phyloP scores from a whole-genome alignment of 2,329 filamentous ascomycete genomes.

The Ustulina deusta region DNA sequence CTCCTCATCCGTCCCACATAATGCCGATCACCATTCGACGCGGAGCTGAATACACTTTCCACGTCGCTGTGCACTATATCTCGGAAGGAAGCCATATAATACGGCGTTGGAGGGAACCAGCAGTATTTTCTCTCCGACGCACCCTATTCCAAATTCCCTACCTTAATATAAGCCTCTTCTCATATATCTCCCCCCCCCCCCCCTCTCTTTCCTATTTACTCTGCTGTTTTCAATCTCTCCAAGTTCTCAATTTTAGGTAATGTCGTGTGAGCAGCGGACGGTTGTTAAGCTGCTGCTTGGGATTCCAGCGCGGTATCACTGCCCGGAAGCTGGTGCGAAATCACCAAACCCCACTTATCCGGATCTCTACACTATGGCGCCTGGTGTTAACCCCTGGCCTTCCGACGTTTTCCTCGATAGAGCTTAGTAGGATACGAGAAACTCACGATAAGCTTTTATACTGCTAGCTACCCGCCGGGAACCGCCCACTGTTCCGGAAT shows the following conservation, averaged over 20 bases:
- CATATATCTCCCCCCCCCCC: too few species aligned
- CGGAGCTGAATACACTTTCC: neutral
- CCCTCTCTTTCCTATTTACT: too few species aligned
- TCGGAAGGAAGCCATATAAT: neutral
- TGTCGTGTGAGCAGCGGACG: neutral
- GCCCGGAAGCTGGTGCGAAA: too few species aligned
- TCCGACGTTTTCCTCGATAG: too few species aligned
- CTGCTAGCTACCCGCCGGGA: too few species aligned
- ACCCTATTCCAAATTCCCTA: neutral
- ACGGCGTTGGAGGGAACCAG: too few species aligned
- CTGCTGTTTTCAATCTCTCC: too few species aligned
- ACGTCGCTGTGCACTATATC: neutral
- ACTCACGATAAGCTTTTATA: too few species aligned
- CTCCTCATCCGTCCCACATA: conserved; percentile 11
- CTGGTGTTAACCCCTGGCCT: too few species aligned
- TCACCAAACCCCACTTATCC: too few species aligned
- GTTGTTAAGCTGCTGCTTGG: neutral
- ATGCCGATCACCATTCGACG: conserved; percentile 28
- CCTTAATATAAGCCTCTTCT: neutral
- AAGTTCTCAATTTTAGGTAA: neutral
- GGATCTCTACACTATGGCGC: too few species aligned
- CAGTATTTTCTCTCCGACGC: neutral
- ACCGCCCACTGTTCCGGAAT: neutral
- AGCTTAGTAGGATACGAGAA: too few species aligned
- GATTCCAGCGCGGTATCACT: neutral